phyloP scores from a whole-genome alignment of 2,329 filamentous ascomycete species.

The Rachicladosporium sp. region DNA sequence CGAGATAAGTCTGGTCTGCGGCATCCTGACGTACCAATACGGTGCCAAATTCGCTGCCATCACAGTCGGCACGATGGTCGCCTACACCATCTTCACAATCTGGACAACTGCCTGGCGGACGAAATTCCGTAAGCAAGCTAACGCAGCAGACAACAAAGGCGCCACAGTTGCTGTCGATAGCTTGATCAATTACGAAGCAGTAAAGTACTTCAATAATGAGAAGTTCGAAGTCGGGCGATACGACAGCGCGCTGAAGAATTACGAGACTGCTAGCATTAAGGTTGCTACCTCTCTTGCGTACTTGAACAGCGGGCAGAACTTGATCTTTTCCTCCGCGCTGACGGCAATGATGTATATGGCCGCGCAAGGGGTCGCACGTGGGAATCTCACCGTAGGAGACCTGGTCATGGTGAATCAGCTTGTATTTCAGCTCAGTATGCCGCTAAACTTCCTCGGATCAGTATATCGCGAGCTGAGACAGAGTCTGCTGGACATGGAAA shows the following conservation, averaged over 20 bases:
- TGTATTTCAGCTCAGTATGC: constrained; percentile 96
- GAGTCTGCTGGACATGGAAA: constrained; percentile 95
- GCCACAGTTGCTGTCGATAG: constrained; percentile 94
- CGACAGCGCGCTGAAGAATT: constrained; percentile 71
- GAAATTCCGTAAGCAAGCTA: constrained; percentile 87
- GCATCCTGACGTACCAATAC: constrained; percentile 93
- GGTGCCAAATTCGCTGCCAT: constrained; percentile 84
- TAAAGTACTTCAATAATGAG: constrained; percentile 99
- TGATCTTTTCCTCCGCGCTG: constrained; percentile 89
- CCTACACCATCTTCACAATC: constrained; percentile 94
- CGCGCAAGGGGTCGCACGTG: constrained; percentile 72
- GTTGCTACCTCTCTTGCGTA: constrained; percentile 87
- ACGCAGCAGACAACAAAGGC: constrained; percentile 89
- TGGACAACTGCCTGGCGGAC: constrained; percentile 94
- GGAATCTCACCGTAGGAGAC: constrained; percentile 79
- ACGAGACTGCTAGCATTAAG: constrained; percentile 92
- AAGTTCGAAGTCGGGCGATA: constrained; percentile 86
- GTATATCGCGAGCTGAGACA: constrained; percentile 94
- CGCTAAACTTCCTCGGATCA: constrained; percentile 93
- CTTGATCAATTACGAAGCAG: constrained; percentile 95
- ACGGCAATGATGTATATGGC: constrained; percentile 98
- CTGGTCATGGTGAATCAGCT: constrained; percentile 98
- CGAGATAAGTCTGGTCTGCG: constrained; percentile 91
- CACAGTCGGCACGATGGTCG: constrained; percentile 79
- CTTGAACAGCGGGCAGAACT: constrained; percentile 87